Percentiles rank a stretch among this genome's conserved stretches.
Conservation (phyloP, 495 filamentous ascomycete genomes). For the Venustampulla echinocandica region DNA sequence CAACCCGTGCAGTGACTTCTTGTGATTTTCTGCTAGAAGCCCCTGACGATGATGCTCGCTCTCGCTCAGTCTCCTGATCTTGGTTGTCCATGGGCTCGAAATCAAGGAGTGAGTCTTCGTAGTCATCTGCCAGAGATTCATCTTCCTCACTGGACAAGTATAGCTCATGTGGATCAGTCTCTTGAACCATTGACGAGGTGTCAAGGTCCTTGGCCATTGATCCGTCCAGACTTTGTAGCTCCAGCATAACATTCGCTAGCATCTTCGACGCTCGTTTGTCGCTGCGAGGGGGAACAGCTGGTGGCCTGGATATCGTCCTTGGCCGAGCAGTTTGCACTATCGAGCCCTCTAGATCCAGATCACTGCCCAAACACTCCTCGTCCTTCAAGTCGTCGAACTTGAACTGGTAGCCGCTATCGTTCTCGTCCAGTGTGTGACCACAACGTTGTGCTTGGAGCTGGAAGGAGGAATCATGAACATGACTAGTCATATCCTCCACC, state of each 20-base stretch:
- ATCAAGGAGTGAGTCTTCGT: slow-evolving; percentile 16
- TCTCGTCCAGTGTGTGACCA: slow-evolving; percentile 7
- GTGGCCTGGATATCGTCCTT: slow-evolving; percentile 10
- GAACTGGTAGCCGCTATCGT: slow-evolving; percentile 14
- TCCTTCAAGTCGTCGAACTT: slow-evolving; percentile 16
- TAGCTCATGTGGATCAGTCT: slow-evolving; percentile 20
- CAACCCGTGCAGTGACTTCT: slow-evolving; percentile 18
- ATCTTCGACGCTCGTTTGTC: slow-evolving; percentile 16
- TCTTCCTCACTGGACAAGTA: slow-evolving; percentile 26
- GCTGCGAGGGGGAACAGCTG: slow-evolving; percentile 17
- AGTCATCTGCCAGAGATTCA: slow-evolving; percentile 20
- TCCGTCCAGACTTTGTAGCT: slow-evolving; percentile 17
- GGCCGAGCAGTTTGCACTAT: slow-evolving; percentile 9
- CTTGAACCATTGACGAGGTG: slow-evolving; percentile 2
- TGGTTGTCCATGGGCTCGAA: slow-evolving; percentile 10
- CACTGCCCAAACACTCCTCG: slow-evolving; percentile 12
- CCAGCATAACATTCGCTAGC: slow-evolving; percentile 15
- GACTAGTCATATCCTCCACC: slow-evolving; percentile 7
- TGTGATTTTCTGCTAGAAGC: slow-evolving; percentile 17
- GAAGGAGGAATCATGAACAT: not conserved
- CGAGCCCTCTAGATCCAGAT: slow-evolving; percentile 22
- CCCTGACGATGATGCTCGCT: slow-evolving; percentile 6
- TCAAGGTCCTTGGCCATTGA: slow-evolving; percentile 6
- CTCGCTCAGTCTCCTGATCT: not conserved
- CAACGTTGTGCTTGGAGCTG: slow-evolving; percentile 4